A percentile compares a stretch with the other conserved stretches of the same genome.
Evolutionary conservation across 805 yeast species (phyloP).

Genomic region (Metschnikowia lunata): DNA sequence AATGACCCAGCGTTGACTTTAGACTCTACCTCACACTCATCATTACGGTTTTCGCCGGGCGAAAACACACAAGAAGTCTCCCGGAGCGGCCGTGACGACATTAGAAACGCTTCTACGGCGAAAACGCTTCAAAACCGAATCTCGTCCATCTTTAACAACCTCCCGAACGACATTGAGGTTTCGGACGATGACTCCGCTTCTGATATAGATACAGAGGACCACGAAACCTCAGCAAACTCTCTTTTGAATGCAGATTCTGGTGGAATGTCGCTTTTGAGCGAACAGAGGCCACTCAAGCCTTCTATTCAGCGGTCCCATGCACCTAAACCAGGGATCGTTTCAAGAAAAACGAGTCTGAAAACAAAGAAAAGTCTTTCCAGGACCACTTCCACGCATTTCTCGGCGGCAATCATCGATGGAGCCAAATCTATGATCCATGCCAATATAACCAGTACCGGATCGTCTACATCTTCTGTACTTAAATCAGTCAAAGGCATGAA

Average conservation of each 20-base stretch:
- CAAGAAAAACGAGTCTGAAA: neutral
- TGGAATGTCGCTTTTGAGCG: neutral
- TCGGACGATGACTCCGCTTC: constrained; percentile 46
- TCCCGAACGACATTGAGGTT: constrained; percentile 45
- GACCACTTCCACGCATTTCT: constrained; percentile 29
- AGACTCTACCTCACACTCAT: constrained; percentile 20
- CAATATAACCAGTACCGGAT: constrained; percentile 23
- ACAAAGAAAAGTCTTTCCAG: constrained; percentile 14
- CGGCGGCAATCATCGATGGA: constrained; percentile 33
- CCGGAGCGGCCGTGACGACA: neutral
- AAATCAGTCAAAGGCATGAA: constrained; percentile 12
- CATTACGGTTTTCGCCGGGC: constrained; percentile 1
- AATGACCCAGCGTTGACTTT: constrained; percentile 24
- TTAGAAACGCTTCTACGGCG: constrained; percentile 7
- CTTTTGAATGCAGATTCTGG: neutral
- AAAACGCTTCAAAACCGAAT: constrained; percentile 29
- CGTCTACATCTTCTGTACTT: constrained; percentile 31
- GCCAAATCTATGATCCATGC: constrained; percentile 33
- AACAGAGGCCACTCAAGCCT: neutral
- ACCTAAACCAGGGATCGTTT: neutral
- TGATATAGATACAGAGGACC: constrained; percentile 32
- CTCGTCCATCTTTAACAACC: constrained; percentile 38
- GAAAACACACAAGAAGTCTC: neutral
- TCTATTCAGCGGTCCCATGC: neutral
- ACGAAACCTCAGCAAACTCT: neutral